Conservation (phyloP, 2,329 filamentous ascomycete genomes). For the Thelonectria blattea region DNA sequence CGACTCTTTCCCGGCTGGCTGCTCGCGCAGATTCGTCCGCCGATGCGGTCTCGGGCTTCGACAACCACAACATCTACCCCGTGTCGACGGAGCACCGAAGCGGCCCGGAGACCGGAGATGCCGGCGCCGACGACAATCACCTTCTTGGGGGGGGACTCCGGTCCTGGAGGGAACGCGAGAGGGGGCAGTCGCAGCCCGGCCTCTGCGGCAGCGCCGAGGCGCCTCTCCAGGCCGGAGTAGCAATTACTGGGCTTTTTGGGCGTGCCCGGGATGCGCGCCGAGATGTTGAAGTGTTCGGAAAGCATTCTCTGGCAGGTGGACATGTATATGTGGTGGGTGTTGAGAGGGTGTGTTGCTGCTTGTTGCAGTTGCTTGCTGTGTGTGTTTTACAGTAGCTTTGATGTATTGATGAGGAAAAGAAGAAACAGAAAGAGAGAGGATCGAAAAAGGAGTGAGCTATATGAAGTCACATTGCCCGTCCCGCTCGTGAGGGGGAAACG, state of each 20-base stretch:
- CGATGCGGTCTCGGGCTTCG: slow-evolving; percentile 17
- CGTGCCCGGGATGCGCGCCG: slow-evolving; percentile 9
- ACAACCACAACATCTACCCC: slow-evolving; percentile 16
- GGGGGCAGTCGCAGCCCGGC: not conserved
- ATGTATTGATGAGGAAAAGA: not conserved
- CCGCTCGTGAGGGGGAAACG: no score
- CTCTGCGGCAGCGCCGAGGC: slow-evolving; percentile 4
- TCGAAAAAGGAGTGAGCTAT: not conserved
- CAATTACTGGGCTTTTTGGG: slow-evolving; percentile 20
- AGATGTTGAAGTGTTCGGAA: slow-evolving; percentile 19
- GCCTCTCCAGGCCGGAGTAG: slow-evolving; percentile 20
- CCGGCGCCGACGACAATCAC: slow-evolving; percentile 19
- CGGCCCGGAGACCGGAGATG: slow-evolving; percentile 14
- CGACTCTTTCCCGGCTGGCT: slow-evolving; percentile 13
- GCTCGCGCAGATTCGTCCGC: slow-evolving; percentile 17
- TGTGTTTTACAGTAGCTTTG: not conserved
- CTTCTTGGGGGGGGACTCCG: slow-evolving; percentile 18
- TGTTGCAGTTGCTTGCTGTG: not conserved
- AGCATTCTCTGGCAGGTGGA: slow-evolving; percentile 23
- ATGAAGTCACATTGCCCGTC: not conserved
- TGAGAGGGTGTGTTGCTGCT: not conserved
- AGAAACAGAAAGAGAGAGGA: no score
- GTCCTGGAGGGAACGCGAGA: slow-evolving; percentile 15
- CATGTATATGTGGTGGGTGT: slow-evolving; percentile 1
- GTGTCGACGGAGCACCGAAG: slow-evolving; percentile 15